These are phyloP conservation scores for Aphanomyces euteiches DNA, from an alignment of 352 stramenopile genomes.

Conservation along the genomic window DNA sequence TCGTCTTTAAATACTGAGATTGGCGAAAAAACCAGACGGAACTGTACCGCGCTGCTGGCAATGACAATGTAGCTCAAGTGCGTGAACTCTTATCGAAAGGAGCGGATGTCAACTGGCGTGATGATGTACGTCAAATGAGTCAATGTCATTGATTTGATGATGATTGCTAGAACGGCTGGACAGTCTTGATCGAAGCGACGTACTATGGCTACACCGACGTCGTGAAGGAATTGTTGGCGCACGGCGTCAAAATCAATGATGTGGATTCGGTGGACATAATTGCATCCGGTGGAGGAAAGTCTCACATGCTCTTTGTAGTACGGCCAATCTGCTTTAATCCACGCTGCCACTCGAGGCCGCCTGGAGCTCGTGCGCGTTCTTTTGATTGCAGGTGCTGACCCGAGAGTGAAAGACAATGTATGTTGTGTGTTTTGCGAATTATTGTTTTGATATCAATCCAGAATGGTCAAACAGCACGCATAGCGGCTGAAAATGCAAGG, in stretches of 20 bases:
- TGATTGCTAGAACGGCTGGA: background rate
- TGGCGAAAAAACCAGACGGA: too few relatives aligned
- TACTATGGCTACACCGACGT: background rate
- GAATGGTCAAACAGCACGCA: background rate
- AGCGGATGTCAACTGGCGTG: too few relatives aligned
- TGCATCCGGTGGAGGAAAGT: background rate
- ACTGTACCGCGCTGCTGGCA: too few relatives aligned
- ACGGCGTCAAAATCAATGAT: background rate
- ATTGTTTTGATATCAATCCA: background rate
- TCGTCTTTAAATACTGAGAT: too few relatives aligned
- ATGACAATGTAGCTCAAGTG: too few relatives aligned
- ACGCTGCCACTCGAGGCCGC: background rate
- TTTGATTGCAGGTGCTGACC: background rate
- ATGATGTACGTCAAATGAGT: too few relatives aligned
- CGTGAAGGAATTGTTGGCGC: background rate
- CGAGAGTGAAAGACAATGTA: constrained; percentile 1
- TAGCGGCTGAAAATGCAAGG: background rate
- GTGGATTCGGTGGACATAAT: background rate
- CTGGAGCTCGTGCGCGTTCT: background rate
- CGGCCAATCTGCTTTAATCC: background rate
- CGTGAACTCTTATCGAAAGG: too few relatives aligned
- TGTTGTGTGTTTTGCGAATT: background rate
- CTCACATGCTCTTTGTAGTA: background rate
- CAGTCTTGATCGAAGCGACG: background rate
- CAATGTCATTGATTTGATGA: too few relatives aligned